phyloP scores from a whole-genome alignment of 768 basidiomycete genomes.

The Suillus sp. region DNA sequence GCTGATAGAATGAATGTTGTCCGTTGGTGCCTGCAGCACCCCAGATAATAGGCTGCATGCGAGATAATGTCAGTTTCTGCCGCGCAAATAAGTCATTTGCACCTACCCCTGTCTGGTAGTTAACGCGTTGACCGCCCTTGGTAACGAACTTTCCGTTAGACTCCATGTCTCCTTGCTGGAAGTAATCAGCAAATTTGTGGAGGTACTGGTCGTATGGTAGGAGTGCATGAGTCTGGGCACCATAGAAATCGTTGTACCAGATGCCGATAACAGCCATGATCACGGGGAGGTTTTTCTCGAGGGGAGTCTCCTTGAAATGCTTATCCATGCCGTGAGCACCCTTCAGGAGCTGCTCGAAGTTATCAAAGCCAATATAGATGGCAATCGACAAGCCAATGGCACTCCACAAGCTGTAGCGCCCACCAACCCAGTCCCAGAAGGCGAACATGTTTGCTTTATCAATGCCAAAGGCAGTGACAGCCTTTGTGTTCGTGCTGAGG shows the following conservation, averaged over 20 bases:
- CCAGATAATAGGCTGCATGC: slow-evolving; percentile 91
- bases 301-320: slow-evolving; percentile 87
- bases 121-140: slow-evolving; percentile 87
- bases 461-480: slow-evolving; percentile 93
- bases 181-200: slow-evolving; percentile 99
- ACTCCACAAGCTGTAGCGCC: slow-evolving; percentile 97
- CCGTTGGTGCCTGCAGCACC: slow-evolving; percentile 98
- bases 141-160: slow-evolving; percentile 98
- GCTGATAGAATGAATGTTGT: slow-evolving; percentile 99
- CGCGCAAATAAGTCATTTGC: not conserved
- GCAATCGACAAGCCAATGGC: slow-evolving; percentile 97
- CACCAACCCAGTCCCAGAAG: slow-evolving; percentile 99
- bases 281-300: slow-evolving; percentile 92
- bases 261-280: slow-evolving; percentile 87
- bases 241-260: slow-evolving; percentile 99
- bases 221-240: slow-evolving; percentile 92
- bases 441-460: slow-evolving; percentile 94
- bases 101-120: slow-evolving; percentile 95
- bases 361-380: slow-evolving; percentile 89
- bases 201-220: slow-evolving; percentile 99
- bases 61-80: not conserved
- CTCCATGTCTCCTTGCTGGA: slow-evolving; percentile 99
- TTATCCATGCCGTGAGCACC: slow-evolving; percentile 98
- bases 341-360: slow-evolving; percentile 85
- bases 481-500: slow-evolving; percentile 93